phyloP scores from a whole-genome alignment of 768 basidiomycete genomes.

The Suillus decipiens region DNA sequence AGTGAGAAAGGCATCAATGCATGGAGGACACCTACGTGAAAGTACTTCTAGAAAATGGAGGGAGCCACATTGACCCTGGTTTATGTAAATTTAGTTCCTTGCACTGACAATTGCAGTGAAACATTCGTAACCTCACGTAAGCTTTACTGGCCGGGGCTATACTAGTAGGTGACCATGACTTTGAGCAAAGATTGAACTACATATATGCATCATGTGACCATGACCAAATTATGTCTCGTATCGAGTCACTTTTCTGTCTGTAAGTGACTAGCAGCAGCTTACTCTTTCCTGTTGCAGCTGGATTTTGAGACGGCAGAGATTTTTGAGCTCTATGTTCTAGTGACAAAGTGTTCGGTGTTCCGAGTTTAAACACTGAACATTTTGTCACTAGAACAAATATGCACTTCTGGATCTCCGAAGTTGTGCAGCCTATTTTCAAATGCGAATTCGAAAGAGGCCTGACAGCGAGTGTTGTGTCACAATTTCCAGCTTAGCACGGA shows the following conservation, averaged over 20 bases:
- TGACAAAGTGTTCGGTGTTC: too few relatives aligned
- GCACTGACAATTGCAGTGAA: too few relatives aligned
- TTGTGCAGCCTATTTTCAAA: constrained; percentile 24
- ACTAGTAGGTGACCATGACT: too few relatives aligned
- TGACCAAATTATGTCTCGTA: too few relatives aligned
- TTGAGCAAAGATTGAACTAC: too few relatives aligned
- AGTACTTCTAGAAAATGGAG: not conserved
- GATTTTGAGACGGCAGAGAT: not conserved
- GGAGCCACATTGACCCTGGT: not conserved
- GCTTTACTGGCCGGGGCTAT: too few relatives aligned
- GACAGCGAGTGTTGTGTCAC: not conserved
- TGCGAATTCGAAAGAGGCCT: constrained; percentile 3
- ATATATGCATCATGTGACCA: too few relatives aligned
- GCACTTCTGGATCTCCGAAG: constrained; percentile 17
- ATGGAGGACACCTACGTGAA: not conserved
- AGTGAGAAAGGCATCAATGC: not conserved
- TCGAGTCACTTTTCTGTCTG: not conserved
- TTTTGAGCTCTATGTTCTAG: too few relatives aligned
- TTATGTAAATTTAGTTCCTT: too few relatives aligned
- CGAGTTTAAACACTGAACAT: too few relatives aligned
- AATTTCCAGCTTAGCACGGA: not conserved
- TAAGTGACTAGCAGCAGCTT: not conserved
- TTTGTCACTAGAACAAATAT: not conserved
- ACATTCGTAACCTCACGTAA: too few relatives aligned
- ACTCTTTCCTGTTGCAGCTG: not conserved